These are phyloP conservation scores for Verticillium tricorpus DNA, from an alignment of 2,329 filamentous ascomycete species.

Conservation along the genomic window DNA sequence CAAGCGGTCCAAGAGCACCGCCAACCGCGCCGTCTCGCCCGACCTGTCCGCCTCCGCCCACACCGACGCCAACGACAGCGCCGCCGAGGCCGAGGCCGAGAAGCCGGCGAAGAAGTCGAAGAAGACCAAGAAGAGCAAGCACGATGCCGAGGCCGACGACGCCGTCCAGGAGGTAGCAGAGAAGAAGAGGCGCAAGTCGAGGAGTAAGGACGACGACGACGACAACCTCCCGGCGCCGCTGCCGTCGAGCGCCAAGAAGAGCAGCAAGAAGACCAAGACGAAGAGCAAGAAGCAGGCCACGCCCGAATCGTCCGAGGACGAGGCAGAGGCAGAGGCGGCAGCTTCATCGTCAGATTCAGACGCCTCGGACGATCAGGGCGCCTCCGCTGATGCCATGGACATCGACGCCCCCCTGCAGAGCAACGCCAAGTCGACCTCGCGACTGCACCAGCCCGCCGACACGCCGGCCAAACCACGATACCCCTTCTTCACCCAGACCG, in stretches of 20 bases:
- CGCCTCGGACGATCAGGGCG: constrained; percentile 3
- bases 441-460: constrained; percentile 31
- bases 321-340: neutral
- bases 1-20: constrained; percentile 45
- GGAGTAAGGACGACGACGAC: neutral
- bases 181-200: neutral
- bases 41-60: neutral
- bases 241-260: constrained; percentile 15
- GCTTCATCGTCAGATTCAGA: neutral
- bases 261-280: constrained; percentile 20
- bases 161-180: constrained; percentile 3
- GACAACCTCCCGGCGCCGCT: constrained; percentile 1
- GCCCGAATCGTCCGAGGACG: constrained; percentile 15
- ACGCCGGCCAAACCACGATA: constrained; percentile 41
- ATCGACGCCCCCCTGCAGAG: constrained; percentile 25
- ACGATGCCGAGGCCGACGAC: constrained; percentile 1
- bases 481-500: constrained; percentile 74
- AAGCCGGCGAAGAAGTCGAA: constrained; percentile 1
- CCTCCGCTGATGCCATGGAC: constrained; percentile 35
- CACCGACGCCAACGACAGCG: constrained; percentile 15
- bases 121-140: neutral
- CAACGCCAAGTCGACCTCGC: constrained; percentile 20
- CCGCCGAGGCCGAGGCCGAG: constrained; percentile 7
- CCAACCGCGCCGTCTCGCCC: neutral
- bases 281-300: constrained; percentile 20